Evolutionary conservation across 768 basidiomycete species (phyloP).

Genomic region (Amanita exitialis): DNA sequence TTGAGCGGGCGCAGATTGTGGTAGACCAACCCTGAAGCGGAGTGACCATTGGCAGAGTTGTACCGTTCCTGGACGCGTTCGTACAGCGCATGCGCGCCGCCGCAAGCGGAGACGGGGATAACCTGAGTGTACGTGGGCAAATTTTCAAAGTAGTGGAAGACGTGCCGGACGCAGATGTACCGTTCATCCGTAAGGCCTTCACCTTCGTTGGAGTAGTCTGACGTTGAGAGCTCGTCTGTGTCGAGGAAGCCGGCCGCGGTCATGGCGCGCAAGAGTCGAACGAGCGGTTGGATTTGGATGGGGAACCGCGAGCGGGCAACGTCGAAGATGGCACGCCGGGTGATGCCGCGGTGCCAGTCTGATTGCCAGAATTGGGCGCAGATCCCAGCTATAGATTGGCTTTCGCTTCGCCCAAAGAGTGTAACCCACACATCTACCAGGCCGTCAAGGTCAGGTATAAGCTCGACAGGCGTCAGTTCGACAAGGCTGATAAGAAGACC

Average conservation of each 20-base stretch:
- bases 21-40: conserved; percentile 40
- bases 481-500: conserved; percentile 69
- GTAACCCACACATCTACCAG: conserved; percentile 73
- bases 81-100: conserved; percentile 62
- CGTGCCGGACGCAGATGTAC: conserved; percentile 52
- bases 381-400: conserved; percentile 53
- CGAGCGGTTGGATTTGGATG: conserved; percentile 58
- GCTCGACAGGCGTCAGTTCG: conserved; percentile 66
- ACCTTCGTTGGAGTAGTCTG: conserved; percentile 33
- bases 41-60: conserved; percentile 33
- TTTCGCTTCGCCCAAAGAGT: conserved; percentile 70
- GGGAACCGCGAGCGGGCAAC: conserved; percentile 79
- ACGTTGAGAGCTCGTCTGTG: conserved; percentile 53
- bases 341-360: conserved; percentile 57
- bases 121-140: conserved; percentile 71
- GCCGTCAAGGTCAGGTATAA: conserved; percentile 64
- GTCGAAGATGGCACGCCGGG: conserved; percentile 76
- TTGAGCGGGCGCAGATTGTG: conserved; percentile 55
- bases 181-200: conserved; percentile 34
- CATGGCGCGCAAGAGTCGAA: conserved; percentile 68
- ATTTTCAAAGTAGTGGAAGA: conserved; percentile 66
- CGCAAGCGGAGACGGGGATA: conserved; percentile 49
- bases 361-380: conserved; percentile 77
- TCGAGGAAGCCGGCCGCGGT: conserved; percentile 70
- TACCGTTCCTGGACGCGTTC: conserved; percentile 59